Evolutionary conservation across 371 early-diverging fungal genomes (phyloP).

Genomic region (Gilbertella persicaria): DNA sequence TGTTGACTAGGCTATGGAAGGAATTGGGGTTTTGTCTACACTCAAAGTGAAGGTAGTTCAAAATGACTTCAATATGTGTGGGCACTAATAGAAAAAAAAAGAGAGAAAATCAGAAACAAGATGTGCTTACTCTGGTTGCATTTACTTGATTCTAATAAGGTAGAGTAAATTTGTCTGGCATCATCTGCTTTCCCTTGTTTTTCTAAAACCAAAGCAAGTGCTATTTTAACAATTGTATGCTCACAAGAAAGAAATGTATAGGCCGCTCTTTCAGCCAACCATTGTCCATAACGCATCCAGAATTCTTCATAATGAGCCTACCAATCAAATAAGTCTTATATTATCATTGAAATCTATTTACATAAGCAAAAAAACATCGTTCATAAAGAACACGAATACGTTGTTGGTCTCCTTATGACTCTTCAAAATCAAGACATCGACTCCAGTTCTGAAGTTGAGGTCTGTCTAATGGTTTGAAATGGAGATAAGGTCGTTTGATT

Average conservation of each 20-base stretch:
- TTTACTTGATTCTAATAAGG: constrained; percentile 48
- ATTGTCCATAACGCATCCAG: constrained; percentile 65
- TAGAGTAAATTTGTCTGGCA: constrained; percentile 50
- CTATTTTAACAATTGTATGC: constrained; percentile 44
- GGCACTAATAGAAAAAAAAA: constrained; percentile 35
- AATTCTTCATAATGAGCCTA: constrained; percentile 73
- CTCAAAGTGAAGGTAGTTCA: constrained; percentile 59
- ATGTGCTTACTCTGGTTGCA: background rate
- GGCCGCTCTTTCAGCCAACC: constrained; percentile 35
- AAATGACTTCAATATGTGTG: constrained; percentile 58
- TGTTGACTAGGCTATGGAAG: constrained; percentile 41
- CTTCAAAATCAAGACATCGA: constrained; percentile 72
- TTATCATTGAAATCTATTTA: constrained; percentile 29
- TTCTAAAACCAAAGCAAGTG: constrained; percentile 58
- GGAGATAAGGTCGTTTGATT: constrained; percentile 76
- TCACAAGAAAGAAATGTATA: constrained; percentile 32
- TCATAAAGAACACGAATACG: constrained; percentile 67
- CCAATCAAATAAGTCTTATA: background rate
- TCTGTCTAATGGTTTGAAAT: constrained; percentile 72
- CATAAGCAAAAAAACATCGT: constrained; percentile 73
- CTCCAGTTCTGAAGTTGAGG: constrained; percentile 68
- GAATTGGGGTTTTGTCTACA: constrained; percentile 45
- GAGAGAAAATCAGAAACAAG: background rate
- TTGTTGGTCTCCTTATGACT: constrained; percentile 48
- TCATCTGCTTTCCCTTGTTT: constrained; percentile 49